A percentile compares a stretch with the other conserved stretches of the same genome.
Conservation (phyloP, 139 green algal species). For the Limnomonas spitsbergensis region DNA sequence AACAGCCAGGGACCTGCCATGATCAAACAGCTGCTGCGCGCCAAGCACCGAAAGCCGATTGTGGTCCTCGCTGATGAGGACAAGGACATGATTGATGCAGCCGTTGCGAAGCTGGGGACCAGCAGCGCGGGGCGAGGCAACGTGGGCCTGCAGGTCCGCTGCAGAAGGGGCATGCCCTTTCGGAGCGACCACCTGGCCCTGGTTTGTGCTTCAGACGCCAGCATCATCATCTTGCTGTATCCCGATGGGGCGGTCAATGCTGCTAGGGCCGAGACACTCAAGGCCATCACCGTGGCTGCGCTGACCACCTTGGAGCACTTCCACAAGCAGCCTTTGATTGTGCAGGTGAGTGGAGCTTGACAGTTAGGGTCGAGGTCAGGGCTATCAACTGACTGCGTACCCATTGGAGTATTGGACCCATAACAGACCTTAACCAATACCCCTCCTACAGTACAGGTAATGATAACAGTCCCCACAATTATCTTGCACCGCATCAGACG, state of each 20-base stretch:
- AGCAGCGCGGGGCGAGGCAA: background rate
- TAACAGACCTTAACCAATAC: no score
- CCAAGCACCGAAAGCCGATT: background rate
- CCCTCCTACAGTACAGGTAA: no score
- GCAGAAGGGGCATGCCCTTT: background rate
- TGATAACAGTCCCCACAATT: no score
- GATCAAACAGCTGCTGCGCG: background rate
- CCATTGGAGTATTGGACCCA: no score
- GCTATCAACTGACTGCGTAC: no score
- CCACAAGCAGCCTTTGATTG: slow-evolving; percentile 2
- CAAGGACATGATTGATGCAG: background rate
- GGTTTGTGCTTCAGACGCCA: slow-evolving; percentile 11
- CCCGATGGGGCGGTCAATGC: background rate
- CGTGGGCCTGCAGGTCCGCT: background rate
- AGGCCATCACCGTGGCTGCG: slow-evolving; percentile 10
- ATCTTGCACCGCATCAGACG: no score
- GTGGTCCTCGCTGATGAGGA: slow-evolving; percentile 4
- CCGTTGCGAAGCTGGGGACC: background rate
- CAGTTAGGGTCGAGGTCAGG: no score
- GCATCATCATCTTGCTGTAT: slow-evolving; percentile 18
- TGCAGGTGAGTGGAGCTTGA: slow-evolving; percentile 7
- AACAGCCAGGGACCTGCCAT: background rate
- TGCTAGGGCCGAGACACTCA: background rate
- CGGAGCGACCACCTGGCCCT: background rate
- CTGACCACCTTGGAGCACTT: slow-evolving; percentile 11